These are phyloP conservation scores for Sclerotinia minor DNA, from an alignment of 2,329 filamentous ascomycete genomes.

Conservation along the genomic window DNA sequence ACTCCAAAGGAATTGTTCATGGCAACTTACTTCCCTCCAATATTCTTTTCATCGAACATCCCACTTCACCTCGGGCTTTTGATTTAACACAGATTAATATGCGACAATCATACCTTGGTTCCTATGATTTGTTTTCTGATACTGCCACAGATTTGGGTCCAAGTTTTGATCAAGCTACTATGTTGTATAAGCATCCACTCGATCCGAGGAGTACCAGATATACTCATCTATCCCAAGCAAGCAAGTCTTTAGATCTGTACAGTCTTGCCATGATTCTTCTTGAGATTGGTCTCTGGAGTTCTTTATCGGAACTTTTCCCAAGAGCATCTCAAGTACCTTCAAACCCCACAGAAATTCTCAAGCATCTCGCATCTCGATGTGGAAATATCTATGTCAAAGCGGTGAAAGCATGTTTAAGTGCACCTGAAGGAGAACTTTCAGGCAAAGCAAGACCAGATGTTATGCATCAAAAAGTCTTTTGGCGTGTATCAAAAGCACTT, in stretches of 20 bases:
- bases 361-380: conserved; percentile 52
- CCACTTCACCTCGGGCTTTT: conserved; percentile 30
- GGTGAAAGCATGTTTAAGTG: conserved; percentile 68
- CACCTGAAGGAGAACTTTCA: conserved; percentile 63
- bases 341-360: conserved; percentile 35
- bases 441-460: conserved; percentile 51
- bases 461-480: conserved; percentile 57
- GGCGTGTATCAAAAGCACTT: conserved; percentile 51
- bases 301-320: conserved; percentile 48
- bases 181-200: conserved; percentile 63
- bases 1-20: conserved; percentile 67
- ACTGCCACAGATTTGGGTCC: conserved; percentile 43
- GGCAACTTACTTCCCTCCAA: conserved; percentile 68
- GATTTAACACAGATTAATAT: conserved; percentile 53
- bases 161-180: conserved; percentile 26
- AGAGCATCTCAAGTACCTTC: conserved; percentile 34
- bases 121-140: conserved; percentile 69
- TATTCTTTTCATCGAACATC: conserved; percentile 60
- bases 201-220: conserved; percentile 55
- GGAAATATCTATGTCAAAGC: conserved; percentile 75
- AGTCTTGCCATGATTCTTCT: conserved; percentile 71
- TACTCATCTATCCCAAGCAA: conserved; percentile 55
- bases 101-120: conserved; percentile 67
- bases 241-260: conserved; percentile 67
- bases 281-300: conserved; percentile 75